Conservation (phyloP, 139 green algal species). For the Zygnema cylindricum region DNA sequence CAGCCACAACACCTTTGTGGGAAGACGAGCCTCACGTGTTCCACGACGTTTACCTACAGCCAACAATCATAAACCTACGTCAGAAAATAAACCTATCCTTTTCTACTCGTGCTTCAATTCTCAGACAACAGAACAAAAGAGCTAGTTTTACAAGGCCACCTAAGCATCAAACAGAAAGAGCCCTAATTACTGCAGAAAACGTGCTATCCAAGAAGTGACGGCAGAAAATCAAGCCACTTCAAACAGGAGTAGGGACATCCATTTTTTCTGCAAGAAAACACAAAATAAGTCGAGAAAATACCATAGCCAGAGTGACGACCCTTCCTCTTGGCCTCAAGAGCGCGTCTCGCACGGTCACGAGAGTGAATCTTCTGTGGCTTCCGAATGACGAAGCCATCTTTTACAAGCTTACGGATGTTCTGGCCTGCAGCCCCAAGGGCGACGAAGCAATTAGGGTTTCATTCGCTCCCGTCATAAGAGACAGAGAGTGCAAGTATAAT, state of each 20-base stretch:
- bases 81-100: too few species aligned
- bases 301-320: conserved; percentile 97
- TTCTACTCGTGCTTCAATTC: too few species aligned
- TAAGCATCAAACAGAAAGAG: too few species aligned
- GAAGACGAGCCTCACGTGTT: conserved; percentile 96
- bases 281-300: conserved; percentile 59
- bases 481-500: too few species aligned
- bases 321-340: conserved; percentile 94
- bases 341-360: conserved; percentile 78
- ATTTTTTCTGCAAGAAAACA: not conserved
- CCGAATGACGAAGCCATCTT: conserved; percentile 98
- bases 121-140: too few species aligned
- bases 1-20: conserved; percentile 97
- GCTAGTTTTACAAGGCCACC: too few species aligned
- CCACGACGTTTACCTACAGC: conserved; percentile 92
- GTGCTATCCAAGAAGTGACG: not conserved
- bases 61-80: not conserved
- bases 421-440: conserved; percentile 82
- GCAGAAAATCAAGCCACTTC: not conserved
- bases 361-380: conserved; percentile 98
- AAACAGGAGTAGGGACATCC: not conserved
- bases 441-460: conserved; percentile 8
- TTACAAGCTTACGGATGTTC: conserved; percentile 98
- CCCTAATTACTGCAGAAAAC: too few species aligned
- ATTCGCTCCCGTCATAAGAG: too few species aligned